Conservation (phyloP, 106 monocot species). For the Acorus calamus region DNA sequence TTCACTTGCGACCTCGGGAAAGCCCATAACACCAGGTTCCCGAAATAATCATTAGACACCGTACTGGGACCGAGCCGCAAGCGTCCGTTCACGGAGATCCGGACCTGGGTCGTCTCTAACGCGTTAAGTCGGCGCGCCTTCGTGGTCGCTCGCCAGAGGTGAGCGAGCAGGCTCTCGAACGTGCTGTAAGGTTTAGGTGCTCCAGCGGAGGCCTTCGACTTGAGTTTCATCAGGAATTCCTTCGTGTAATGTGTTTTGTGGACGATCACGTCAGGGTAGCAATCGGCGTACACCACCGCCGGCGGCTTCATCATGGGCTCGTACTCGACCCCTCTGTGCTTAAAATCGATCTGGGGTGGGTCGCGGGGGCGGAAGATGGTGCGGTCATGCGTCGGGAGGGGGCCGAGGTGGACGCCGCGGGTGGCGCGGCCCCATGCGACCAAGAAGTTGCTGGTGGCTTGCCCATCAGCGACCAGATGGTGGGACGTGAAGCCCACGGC, state of each 20-base stretch:
- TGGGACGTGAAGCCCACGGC: slow-evolving; percentile 33
- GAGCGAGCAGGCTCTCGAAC: slow-evolving; percentile 22
- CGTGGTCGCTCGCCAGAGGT: slow-evolving; percentile 22
- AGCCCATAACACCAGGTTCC: slow-evolving; percentile 34
- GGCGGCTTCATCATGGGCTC: background rate
- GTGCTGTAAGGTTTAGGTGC: slow-evolving; percentile 5
- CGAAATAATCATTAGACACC: slow-evolving; percentile 22
- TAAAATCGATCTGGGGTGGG: slow-evolving; percentile 11
- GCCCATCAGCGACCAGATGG: slow-evolving; percentile 27
- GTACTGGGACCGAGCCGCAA: background rate
- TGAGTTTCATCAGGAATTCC: slow-evolving; percentile 18
- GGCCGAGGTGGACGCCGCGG: slow-evolving; percentile 16
- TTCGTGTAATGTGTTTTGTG: slow-evolving; percentile 9
- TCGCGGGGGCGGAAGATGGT: slow-evolving; percentile 13
- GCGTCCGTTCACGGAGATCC: slow-evolving; percentile 19
- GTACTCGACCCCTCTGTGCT: slow-evolving; percentile 22
- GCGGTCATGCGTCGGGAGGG: slow-evolving; percentile 18
- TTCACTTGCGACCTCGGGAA: background rate
- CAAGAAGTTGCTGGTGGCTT: slow-evolving; percentile 18
- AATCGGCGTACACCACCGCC: background rate
- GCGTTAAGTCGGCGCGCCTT: slow-evolving; percentile 6
- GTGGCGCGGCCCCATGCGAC: slow-evolving; percentile 36
- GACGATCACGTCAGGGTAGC: slow-evolving; percentile 1
- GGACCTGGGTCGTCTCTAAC: slow-evolving; percentile 5
- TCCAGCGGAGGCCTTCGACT: slow-evolving; percentile 1